Percentiles rank a stretch among this genome's conserved stretches.
These are phyloP conservation scores for Trichoderma pleuroti DNA, from an alignment of 2,329 filamentous ascomycete species.

Conservation along the genomic window DNA sequence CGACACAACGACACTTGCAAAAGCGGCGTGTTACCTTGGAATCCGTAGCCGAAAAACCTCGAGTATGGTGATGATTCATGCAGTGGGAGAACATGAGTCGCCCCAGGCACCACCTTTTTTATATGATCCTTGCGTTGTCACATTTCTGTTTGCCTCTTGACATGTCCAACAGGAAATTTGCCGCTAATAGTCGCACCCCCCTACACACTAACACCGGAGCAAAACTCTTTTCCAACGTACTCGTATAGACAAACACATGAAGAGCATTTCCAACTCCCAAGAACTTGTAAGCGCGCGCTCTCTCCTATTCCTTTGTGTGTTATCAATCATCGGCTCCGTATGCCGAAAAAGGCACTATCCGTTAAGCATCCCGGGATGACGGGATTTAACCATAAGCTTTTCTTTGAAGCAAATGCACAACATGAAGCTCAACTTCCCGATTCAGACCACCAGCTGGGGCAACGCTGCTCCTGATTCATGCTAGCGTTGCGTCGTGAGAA, in stretches of 20 bases:
- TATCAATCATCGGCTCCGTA: background rate
- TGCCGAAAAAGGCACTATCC: background rate
- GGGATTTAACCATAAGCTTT: slow-evolving; percentile 2
- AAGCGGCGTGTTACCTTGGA: background rate
- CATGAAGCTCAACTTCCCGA: slow-evolving; percentile 2
- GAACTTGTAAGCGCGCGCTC: background rate
- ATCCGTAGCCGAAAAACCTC: background rate
- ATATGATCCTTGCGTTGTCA: background rate
- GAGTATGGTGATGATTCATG: background rate
- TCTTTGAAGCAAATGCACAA: background rate
- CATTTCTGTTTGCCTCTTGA: background rate
- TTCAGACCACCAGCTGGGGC: background rate
- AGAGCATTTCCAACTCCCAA: background rate
- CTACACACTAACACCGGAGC: background rate
- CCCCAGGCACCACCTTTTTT: background rate
- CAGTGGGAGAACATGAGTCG: background rate
- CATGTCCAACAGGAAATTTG: background rate
- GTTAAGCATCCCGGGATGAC: background rate
- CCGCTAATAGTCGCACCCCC: background rate
- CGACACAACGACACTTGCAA: background rate
- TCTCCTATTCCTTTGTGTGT: background rate
- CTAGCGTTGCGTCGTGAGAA: background rate
- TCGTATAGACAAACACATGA: background rate
- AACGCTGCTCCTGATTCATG: background rate
- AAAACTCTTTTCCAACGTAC: background rate